Conservation (phyloP, 2,329 filamentous ascomycete species). For the Trichoderma asperellum region DNA sequence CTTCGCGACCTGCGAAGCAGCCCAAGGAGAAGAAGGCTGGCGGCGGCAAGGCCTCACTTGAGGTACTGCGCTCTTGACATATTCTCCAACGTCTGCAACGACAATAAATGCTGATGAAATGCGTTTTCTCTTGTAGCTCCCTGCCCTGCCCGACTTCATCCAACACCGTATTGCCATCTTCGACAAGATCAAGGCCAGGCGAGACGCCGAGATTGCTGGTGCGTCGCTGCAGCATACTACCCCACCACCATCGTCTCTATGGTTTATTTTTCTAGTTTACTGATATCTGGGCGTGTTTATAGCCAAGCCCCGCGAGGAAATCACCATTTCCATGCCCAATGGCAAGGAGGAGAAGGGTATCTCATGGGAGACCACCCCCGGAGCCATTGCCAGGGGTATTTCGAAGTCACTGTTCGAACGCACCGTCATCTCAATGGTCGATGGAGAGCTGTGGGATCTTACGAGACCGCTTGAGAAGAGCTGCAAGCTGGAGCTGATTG, state of each 20-base stretch:
- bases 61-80: conserved; percentile 40
- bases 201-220: conserved; percentile 71
- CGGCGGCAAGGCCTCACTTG: conserved; percentile 61
- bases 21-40: conserved; percentile 50
- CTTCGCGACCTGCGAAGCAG: conserved; percentile 45
- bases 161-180: conserved; percentile 84
- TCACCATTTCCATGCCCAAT: conserved; percentile 73
- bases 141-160: conserved; percentile 72
- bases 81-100: background rate
- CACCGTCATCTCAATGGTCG: conserved; percentile 82
- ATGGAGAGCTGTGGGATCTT: conserved; percentile 89
- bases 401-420: conserved; percentile 84
- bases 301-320: conserved; percentile 71
- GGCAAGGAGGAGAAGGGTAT: conserved; percentile 73
- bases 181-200: conserved; percentile 82
- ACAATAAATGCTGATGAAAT: background rate
- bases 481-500: conserved; percentile 81
- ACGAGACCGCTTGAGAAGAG: conserved; percentile 86
- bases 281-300: background rate
- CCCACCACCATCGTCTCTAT: background rate
- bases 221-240: conserved; percentile 32
- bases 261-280: background rate
- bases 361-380: conserved; percentile 90
- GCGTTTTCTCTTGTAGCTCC: conserved; percentile 38
- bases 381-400: conserved; percentile 74